These are phyloP conservation scores for Areca catechu DNA, from an alignment of 176 grass and related monocot genomes.

Conservation along the genomic window DNA sequence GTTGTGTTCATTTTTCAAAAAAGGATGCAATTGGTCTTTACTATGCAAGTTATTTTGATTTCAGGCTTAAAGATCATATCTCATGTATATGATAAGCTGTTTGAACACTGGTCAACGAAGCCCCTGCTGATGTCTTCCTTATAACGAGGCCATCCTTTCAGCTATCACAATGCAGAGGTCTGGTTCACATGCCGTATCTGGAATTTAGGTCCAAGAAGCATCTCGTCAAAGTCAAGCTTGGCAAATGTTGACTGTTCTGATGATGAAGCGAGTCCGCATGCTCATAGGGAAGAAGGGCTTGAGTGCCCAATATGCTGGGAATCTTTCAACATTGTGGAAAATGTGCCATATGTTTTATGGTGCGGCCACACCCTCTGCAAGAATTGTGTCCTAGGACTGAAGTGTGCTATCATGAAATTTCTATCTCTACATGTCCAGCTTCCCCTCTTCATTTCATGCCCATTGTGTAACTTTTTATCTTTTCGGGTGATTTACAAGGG, in stretches of 20 bases:
- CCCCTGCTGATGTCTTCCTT: neutral
- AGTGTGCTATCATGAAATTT: constrained; percentile 14
- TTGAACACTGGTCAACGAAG: neutral
- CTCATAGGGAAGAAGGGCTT: constrained; percentile 5
- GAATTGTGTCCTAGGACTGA: constrained; percentile 10
- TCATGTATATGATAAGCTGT: neutral
- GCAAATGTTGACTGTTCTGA: constrained; percentile 1
- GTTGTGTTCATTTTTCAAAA: too few relatives aligned
- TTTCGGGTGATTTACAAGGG: constrained; percentile 12
- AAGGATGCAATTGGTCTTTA: too few relatives aligned
- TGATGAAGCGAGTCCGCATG: constrained; percentile 5
- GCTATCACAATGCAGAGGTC: constrained; percentile 4
- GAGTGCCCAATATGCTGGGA: constrained; percentile 17
- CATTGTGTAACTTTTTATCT: constrained; percentile 13
- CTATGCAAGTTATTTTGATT: too few relatives aligned
- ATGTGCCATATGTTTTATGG: constrained; percentile 16
- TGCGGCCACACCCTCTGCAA: constrained; percentile 18
- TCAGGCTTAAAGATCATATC: neutral
- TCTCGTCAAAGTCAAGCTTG: neutral
- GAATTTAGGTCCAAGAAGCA: constrained; percentile 3
- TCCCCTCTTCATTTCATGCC: constrained; percentile 20
- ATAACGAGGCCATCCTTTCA: neutral
- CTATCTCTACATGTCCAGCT: constrained; percentile 10
- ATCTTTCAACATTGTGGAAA: constrained; percentile 13
- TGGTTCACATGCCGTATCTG: constrained; percentile 12